Conservation (phyloP, 2,329 filamentous ascomycete genomes). For the Onygenales sp. region DNA sequence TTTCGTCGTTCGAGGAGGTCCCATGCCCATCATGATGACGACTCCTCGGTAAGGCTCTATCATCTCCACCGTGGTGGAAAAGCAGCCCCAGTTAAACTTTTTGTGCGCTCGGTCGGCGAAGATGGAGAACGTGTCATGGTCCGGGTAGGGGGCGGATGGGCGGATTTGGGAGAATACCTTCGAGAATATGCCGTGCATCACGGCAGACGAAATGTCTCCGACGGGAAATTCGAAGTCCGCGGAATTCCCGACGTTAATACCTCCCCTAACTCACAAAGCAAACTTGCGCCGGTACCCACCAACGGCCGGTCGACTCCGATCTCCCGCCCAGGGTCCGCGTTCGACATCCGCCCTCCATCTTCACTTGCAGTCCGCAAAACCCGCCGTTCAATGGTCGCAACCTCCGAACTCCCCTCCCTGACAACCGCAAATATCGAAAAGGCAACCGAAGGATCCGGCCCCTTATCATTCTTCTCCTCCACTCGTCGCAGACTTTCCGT, state of each 20-base stretch:
- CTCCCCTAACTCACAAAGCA: constrained; percentile 10
- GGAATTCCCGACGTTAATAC: constrained; percentile 29
- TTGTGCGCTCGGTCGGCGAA: constrained; percentile 86
- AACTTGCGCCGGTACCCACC: constrained; percentile 4
- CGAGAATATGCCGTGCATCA: constrained; percentile 91
- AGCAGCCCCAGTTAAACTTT: constrained; percentile 84
- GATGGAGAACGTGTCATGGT: constrained; percentile 93
- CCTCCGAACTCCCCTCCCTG: constrained; percentile 19
- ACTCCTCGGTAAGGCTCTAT: constrained; percentile 80
- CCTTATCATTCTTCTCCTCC: constrained; percentile 20
- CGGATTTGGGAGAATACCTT: constrained; percentile 87
- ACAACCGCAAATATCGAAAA: constrained; percentile 20
- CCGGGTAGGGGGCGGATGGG: constrained; percentile 95
- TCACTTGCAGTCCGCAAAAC: constrained; percentile 31
- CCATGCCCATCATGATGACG: constrained; percentile 33
- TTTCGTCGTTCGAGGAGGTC: constrained; percentile 24
- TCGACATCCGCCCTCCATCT: constrained; percentile 28
- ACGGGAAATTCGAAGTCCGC: constrained; percentile 47
- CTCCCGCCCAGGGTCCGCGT: constrained; percentile 27
- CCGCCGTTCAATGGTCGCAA: constrained; percentile 24
- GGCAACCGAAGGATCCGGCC: constrained; percentile 19
- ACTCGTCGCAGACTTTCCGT: constrained; percentile 25
- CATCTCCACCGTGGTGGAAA: constrained; percentile 78
- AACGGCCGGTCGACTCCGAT: constrained; percentile 24
- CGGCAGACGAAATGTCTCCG: constrained; percentile 56